These are phyloP conservation scores for Amanita inopinata DNA, from an alignment of 768 basidiomycete genomes.

Conservation along the genomic window DNA sequence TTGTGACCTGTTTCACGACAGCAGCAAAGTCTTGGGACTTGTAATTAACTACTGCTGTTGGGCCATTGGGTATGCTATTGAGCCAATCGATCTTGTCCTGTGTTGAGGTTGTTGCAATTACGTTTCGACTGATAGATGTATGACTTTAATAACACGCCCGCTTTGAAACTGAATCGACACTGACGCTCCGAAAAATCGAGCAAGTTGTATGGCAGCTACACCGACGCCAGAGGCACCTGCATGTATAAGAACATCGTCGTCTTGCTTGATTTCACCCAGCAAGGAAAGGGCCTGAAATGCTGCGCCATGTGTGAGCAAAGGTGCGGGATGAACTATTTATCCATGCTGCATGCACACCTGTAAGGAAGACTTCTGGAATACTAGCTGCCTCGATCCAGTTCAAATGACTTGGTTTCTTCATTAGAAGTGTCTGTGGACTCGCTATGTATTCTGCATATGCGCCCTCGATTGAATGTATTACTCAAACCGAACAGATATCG, in stretches of 20 bases:
- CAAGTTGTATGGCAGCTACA: slow-evolving; percentile 79
- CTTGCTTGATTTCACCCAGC: slow-evolving; percentile 56
- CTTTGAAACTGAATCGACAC: slow-evolving; percentile 18
- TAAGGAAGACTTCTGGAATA: slow-evolving; percentile 83
- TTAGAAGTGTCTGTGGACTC: slow-evolving; percentile 52
- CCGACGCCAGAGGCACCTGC: slow-evolving; percentile 91
- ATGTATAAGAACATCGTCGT: slow-evolving; percentile 77
- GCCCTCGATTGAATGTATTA: slow-evolving; percentile 38
- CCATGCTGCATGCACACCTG: slow-evolving; percentile 51
- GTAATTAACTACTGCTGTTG: slow-evolving; percentile 78
- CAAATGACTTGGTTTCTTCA: slow-evolving; percentile 65
- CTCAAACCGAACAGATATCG: background rate
- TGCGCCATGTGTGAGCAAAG: slow-evolving; percentile 11
- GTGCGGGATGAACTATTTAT: slow-evolving; percentile 2
- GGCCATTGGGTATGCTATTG: slow-evolving; percentile 51
- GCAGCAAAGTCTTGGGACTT: slow-evolving; percentile 73
- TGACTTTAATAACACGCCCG: slow-evolving; percentile 9
- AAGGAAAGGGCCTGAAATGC: slow-evolving; percentile 46
- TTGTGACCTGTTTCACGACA: slow-evolving; percentile 59
- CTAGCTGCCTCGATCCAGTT: slow-evolving; percentile 81
- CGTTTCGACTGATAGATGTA: slow-evolving; percentile 37
- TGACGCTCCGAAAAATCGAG: slow-evolving; percentile 65
- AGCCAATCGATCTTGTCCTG: slow-evolving; percentile 77
- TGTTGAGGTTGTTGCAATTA: slow-evolving; percentile 82
- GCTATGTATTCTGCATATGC: slow-evolving; percentile 86